These are phyloP conservation scores for Phytopythium chamaehyphon DNA, from an alignment of 352 stramenopile species.

Conservation along the genomic window DNA sequence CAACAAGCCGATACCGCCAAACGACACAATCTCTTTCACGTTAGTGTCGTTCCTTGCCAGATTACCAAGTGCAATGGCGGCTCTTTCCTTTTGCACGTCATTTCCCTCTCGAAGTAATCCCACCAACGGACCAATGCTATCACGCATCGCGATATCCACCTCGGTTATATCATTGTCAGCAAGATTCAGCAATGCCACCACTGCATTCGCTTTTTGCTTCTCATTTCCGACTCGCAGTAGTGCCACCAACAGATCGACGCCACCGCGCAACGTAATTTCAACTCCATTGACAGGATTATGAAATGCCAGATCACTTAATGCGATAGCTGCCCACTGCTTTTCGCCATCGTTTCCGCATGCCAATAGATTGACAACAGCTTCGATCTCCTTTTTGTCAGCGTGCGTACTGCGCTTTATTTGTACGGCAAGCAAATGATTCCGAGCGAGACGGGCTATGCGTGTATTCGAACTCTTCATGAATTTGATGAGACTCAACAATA, in stretches of 20 bases:
- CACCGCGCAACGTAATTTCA: constrained; percentile 5
- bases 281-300: no score
- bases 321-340: no score
- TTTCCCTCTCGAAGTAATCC: constrained; percentile 8
- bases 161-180: constrained; percentile 6
- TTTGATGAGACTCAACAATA: not conserved
- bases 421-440: not conserved
- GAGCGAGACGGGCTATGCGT: not conserved
- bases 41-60: not conserved
- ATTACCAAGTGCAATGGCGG: constrained; percentile 3
- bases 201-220: constrained; percentile 2
- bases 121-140: constrained; percentile 7
- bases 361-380: not conserved
- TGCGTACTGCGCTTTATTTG: not conserved
- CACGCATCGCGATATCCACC: not conserved
- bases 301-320: no score
- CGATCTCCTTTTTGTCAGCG: not conserved
- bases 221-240: constrained; percentile 2
- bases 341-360: not conserved
- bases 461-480: not conserved
- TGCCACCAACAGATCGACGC: constrained; percentile 7
- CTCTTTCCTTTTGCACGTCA: not conserved
- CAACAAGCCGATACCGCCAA: constrained; percentile 10
- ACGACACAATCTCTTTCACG: constrained; percentile 4
- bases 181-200: constrained; percentile 5